Conservation (phyloP, 2,329 filamentous ascomycete species). For the Fonsecaea erecta region DNA sequence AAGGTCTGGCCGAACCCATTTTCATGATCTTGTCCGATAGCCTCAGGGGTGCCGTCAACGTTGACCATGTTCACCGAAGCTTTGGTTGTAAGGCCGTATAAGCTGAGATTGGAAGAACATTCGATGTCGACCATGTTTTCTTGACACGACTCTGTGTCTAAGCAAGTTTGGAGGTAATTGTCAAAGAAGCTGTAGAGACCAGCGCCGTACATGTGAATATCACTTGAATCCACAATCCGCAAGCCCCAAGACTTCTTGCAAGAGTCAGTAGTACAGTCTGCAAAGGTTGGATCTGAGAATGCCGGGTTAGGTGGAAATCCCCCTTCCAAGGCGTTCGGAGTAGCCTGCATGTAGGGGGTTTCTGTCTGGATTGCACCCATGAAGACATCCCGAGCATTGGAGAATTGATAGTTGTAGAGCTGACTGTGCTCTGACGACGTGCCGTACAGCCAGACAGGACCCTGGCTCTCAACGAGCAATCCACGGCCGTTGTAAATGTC, state of each 20-base stretch:
- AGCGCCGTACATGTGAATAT: conserved; percentile 72
- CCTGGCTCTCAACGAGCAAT: conserved; percentile 76
- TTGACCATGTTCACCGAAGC: conserved; percentile 75
- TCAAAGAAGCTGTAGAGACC: conserved; percentile 84
- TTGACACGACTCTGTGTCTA: conserved; percentile 71
- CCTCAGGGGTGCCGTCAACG: conserved; percentile 60
- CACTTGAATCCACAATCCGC: conserved; percentile 68
- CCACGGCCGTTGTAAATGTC: conserved; percentile 87
- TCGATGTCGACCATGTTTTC: conserved; percentile 77
- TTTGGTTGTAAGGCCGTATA: conserved; percentile 76
- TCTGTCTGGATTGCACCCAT: conserved; percentile 86
- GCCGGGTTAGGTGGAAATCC: conserved; percentile 61
- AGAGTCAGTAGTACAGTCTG: conserved; percentile 57
- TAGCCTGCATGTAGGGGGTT: conserved; percentile 80
- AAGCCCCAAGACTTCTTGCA: conserved; percentile 81
- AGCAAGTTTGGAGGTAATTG: conserved; percentile 75
- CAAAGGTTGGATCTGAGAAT: conserved; percentile 73
- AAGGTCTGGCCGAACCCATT: conserved; percentile 69
- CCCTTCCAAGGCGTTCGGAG: conserved; percentile 76
- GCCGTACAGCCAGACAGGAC: conserved; percentile 79
- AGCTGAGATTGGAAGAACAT: conserved; percentile 61
- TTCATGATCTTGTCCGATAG: conserved; percentile 64
- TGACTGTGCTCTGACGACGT: conserved; percentile 67
- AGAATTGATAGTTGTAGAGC: conserved; percentile 81
- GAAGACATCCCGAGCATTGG: conserved; percentile 76